Evolutionary conservation across 1,284 basidiomycete genomes (phyloP), one percentile per base, ranked within the genome.

Genomic region (Ganoderma multipileum): DNA sequence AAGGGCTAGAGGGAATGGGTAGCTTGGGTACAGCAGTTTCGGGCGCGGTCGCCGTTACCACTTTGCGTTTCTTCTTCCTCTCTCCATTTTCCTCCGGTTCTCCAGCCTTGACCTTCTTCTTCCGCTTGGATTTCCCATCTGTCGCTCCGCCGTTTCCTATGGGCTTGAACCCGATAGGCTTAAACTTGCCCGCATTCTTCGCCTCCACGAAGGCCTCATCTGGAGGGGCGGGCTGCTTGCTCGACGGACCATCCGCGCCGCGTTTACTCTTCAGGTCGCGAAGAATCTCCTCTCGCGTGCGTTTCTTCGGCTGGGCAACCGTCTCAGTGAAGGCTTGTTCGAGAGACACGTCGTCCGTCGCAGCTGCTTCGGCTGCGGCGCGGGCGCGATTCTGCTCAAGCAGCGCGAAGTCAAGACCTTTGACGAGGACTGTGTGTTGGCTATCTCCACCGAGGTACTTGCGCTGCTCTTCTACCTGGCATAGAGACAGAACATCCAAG

Each of bases 371-470:
- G 9, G 83, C 80, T 11, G 86, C 84, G 0, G 79, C 81, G 16
- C 87, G 87, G 0, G 93, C 93, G 80, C 90, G 94, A 73, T 94
- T 91, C 75, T 95, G 92, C 74, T 95, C 93, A 9, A 98, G 83
- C 3, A 97, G 86, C 0, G 94, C 91, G 77, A 91, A 88, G 77
- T 98, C 96, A 41, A 98, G 89, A n/a, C 96, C 94, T 75, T 95
- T 97, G 52, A 96, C 94, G 4, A 96, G 87, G 59, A 96, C 88
- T 3, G 93, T 91, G 78, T 97, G 94, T 65, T 91, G 87, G 54
- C 89, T 88, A 79, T 97, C 95, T 42, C 95, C 95, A n/a, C 95
- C 95, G 1, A 97, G 87, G 78, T 95, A 95, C 58, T 85, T 85
- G 57, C 95, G 87, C 77, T 95, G 89, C 67, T 90, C 86, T 65